Evolutionary conservation across 257 asterid genomes (phyloP), one percentile per base, ranked within the genome.

Genomic region (Primulina tabacum): DNA sequence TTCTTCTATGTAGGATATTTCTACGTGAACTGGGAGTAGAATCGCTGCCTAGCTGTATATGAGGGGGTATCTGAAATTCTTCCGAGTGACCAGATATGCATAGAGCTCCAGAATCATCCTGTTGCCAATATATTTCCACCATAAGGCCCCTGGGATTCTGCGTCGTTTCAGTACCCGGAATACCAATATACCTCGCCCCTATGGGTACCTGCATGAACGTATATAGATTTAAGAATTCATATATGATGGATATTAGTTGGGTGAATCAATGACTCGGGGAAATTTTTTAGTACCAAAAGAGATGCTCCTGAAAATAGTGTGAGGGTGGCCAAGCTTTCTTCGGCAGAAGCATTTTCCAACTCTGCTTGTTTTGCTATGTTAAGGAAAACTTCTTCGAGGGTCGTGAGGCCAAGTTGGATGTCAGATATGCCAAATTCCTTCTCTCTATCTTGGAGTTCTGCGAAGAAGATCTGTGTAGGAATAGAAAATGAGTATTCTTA

Each of bases 111-210:
- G 95, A 82, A 73, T 92, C 95, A 74, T 92, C 97, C 83, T 89
- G 96, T 78, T 84, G 93, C 97, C 97, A 92, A 57, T 84, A 82
- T 38, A 88, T 88, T 80, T 89, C 94, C 18, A 92, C 93, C 97
- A 92, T 92, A 30, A 73, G 58, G 34, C 93, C 95, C 28, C 81
- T 78, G 0, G 82, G 88, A 79, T 78, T 82, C 72, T 81, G 92
- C 32, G 68, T 69, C n/a, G 84, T 66, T 75, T 92, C 93, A 24
- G 92, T 86, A 74, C 87, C 89, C 4, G 94, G 97, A 43, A 92
- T 80, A 26, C 92, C 95, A 4, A 87, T 75, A 69, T 77, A 89
- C 78, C 94, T 78, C 58, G 94, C 96, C 47, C 97, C 97, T 37
- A 92, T 55, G 6, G 97, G 96, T 59, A 92, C 65, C 96, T 91